These are phyloP conservation scores for Astrothelium subdiscretum DNA, from an alignment of 495 filamentous ascomycete species.

Conservation along the genomic window DNA sequence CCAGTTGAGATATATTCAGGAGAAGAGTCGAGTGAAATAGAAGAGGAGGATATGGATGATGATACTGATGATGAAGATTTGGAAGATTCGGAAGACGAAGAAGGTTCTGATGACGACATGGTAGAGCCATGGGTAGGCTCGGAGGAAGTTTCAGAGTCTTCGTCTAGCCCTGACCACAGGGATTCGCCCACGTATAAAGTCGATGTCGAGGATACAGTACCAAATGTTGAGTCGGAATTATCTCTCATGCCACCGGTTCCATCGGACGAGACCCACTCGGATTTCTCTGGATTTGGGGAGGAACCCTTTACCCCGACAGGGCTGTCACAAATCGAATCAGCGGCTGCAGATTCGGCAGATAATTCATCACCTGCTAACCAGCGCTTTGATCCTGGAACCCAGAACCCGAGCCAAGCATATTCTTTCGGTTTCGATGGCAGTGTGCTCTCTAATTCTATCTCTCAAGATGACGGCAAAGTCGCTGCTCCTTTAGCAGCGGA, in stretches of 20 bases:
- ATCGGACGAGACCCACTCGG: not conserved
- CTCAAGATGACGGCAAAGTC: not conserved
- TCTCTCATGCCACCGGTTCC: not conserved
- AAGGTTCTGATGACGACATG: not conserved
- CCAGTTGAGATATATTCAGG: conserved; percentile 12
- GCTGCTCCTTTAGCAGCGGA: not conserved
- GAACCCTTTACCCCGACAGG: not conserved
- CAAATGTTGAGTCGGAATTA: not conserved
- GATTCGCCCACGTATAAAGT: not conserved
- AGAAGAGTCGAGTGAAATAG: conserved; percentile 4
- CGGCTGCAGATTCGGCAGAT: not conserved
- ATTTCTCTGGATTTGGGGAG: not conserved
- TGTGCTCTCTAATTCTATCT: not conserved
- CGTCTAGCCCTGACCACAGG: not conserved
- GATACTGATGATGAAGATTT: not conserved
- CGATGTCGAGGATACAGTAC: not conserved
- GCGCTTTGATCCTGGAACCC: not conserved
- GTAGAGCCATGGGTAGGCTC: not conserved
- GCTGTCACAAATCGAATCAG: not conserved
- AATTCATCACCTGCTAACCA: not conserved
- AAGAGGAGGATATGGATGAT: not conserved
- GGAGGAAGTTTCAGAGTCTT: not conserved
- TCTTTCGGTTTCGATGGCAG: not conserved
- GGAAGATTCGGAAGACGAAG: not conserved
- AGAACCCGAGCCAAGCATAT: not conserved